Base-by-base conservation (phyloP, 345 rosid genomes). In the Cardamine resedifolia region DNA sequence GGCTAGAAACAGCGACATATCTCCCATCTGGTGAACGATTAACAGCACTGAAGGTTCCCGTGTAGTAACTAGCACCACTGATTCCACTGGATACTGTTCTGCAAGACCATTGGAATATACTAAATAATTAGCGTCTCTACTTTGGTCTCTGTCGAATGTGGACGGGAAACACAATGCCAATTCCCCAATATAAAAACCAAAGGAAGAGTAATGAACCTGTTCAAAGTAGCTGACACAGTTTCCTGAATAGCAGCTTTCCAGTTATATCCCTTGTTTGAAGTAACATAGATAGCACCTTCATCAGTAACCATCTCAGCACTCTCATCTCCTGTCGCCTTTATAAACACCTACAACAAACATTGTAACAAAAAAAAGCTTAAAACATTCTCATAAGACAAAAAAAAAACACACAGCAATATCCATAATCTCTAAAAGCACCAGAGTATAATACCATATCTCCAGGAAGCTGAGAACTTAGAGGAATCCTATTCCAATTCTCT, bases 71-170 rank as follows among this genome's bases (percentile, higher is more conserved):
- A 34, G 98, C 98, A 71, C 98, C 98, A 83, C 98, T 91, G 45
- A 94, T 94, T 65, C 98, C 96, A 64, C 97, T 91, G 16, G 98
- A 94, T 45, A 94, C 98, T 84, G 97, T 94, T 85, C 97, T 90
- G 98, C 68, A 90, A 77, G 75, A 73, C 78, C 72, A 86, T 82
- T 3, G 58, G 53, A 61, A 69, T n/a, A 69, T 39, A 71, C 76
- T 51, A 23, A 85, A 71, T 77, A 85, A 71, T 77, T 18, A 72
- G 73, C 71, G 23, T 55, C 62, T 68, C 18, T 58, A 41, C 65
- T 47, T 11, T 45, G 8, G 33, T 57, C 43, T 65, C 33, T 6
- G 61, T 1, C 10, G 7, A 60, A 49, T 4, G 7, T 49, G 53
- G 3, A 50, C 4, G n/a, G 15, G 7, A 66, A 71, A 50, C 45